Percentiles rank a stretch among this genome's conserved stretches.
Conservation (phyloP, 2,329 filamentous ascomycete species). For the Corynespora cassiicola region DNA sequence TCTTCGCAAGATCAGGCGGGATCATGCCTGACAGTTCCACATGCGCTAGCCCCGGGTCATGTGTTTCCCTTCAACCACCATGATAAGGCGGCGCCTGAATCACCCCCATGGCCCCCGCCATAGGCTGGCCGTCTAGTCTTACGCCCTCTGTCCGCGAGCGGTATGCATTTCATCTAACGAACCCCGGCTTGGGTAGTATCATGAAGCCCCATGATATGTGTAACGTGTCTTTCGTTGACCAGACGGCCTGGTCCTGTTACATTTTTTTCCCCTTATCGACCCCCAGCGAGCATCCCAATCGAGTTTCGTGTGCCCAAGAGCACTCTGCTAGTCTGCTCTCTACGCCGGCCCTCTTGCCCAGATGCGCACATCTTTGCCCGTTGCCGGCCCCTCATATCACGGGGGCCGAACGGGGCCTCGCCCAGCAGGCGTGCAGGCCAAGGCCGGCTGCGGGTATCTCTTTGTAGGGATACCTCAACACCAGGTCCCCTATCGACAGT, state of each 20-base stretch:
- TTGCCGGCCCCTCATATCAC: neutral
- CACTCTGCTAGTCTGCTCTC: conserved; percentile 6
- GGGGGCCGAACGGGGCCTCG: neutral
- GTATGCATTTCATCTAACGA: conserved; percentile 18
- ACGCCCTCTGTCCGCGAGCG: conserved; percentile 4
- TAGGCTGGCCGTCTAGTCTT: conserved; percentile 4
- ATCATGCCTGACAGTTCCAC: conserved; percentile 28
- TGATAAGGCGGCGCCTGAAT: conserved; percentile 22
- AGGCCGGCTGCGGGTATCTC: conserved; percentile 10
- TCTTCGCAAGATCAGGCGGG: conserved; percentile 23
- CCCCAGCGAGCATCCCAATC: conserved; percentile 1
- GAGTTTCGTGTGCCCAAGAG: conserved; percentile 6
- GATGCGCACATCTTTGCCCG: conserved; percentile 11
- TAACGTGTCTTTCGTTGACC: conserved; percentile 18
- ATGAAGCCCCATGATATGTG: conserved; percentile 16
- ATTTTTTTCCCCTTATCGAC: conserved; percentile 22
- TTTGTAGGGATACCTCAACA: conserved; percentile 15
- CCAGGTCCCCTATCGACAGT: conserved; percentile 8
- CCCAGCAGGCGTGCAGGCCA: neutral
- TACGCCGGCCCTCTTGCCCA: conserved; percentile 6
- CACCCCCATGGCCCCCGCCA: conserved; percentile 11
- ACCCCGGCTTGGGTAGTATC: conserved; percentile 37
- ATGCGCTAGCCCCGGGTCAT: conserved; percentile 23
- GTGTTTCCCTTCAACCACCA: conserved; percentile 17
- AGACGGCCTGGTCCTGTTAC: conserved; percentile 19